A percentile compares a stretch with the other conserved stretches of the same genome.
phyloP scores from a whole-genome alignment of 2,329 filamentous ascomycete genomes.

The Aspergillus aculeatus region DNA sequence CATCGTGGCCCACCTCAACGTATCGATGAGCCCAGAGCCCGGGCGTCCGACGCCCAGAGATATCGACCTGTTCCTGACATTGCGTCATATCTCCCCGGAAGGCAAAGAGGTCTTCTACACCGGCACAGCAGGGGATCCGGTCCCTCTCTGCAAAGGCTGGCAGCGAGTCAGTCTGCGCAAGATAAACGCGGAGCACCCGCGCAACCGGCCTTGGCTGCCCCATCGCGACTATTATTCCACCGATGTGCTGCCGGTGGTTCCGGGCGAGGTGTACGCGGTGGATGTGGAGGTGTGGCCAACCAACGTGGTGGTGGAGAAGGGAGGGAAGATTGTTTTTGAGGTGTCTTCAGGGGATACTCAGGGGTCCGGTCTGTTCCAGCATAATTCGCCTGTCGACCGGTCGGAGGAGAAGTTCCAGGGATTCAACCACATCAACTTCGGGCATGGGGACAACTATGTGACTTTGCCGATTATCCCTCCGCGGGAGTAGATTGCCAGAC shows the following conservation, averaged over 20 bases:
- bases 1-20: constrained; percentile 62
- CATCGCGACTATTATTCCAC: constrained; percentile 53
- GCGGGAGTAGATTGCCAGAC: neutral
- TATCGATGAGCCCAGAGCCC: constrained; percentile 51
- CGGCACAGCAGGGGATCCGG: constrained; percentile 55
- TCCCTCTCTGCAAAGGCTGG: constrained; percentile 57
- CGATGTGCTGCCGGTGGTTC: constrained; percentile 48
- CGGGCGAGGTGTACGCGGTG: constrained; percentile 51
- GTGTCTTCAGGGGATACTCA: constrained; percentile 51
- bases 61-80: constrained; percentile 56
- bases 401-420: constrained; percentile 47
- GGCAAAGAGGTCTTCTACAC: constrained; percentile 57
- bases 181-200: constrained; percentile 44
- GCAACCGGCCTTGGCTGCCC: constrained; percentile 48
- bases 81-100: constrained; percentile 50
- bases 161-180: constrained; percentile 54
- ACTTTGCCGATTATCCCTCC: constrained; percentile 49
- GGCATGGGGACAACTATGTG: constrained; percentile 49
- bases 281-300: constrained; percentile 48
- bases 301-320: constrained; percentile 37
- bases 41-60: constrained; percentile 46
- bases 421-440: constrained; percentile 51
- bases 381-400: constrained; percentile 42
- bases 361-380: constrained; percentile 50
- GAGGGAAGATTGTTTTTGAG: constrained; percentile 31